These are phyloP conservation scores for Suillus discolor DNA, from an alignment of 768 basidiomycete species.

Conservation along the genomic window DNA sequence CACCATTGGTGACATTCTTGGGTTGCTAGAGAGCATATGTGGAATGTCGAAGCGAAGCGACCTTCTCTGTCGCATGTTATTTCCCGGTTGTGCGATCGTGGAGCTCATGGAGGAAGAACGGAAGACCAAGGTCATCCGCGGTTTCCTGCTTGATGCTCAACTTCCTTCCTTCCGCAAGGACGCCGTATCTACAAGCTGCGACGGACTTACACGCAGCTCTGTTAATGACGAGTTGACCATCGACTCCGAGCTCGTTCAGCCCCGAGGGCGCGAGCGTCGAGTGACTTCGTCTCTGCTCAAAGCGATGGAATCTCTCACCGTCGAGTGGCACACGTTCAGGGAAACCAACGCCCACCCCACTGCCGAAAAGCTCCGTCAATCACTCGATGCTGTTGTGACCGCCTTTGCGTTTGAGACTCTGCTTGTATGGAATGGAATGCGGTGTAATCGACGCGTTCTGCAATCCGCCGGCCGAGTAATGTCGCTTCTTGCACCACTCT, in stretches of 20 bases:
- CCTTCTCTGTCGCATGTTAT: conserved; percentile 48
- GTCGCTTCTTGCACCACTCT: conserved; percentile 43
- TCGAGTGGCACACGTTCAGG: conserved; percentile 50
- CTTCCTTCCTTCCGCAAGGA: conserved; percentile 46
- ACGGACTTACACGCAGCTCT: not conserved
- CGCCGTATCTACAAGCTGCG: conserved; percentile 1
- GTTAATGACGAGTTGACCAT: not conserved
- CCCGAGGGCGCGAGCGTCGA: conserved; percentile 61
- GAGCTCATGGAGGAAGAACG: conserved; percentile 61
- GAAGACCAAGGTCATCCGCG: conserved; percentile 59
- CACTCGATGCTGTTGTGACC: conserved; percentile 68
- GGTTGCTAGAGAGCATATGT: conserved; percentile 66
- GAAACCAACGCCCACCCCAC: conserved; percentile 42
- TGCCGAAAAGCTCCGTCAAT: conserved; percentile 64
- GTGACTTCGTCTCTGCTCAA: conserved; percentile 65
- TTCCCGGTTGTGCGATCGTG: conserved; percentile 74
- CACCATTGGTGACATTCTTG: conserved; percentile 60
- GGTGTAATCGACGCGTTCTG: conserved; percentile 60
- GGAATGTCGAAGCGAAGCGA: conserved; percentile 49
- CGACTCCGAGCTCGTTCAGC: conserved; percentile 42
- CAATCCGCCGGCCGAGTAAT: conserved; percentile 62
- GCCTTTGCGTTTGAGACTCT: conserved; percentile 71
- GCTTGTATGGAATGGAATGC: conserved; percentile 65
- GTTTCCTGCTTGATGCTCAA: conserved; percentile 68
- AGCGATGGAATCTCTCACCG: conserved; percentile 52